phyloP scores from a whole-genome alignment of 352 stramenopile species.

The Phytopythium delawarense region DNA sequence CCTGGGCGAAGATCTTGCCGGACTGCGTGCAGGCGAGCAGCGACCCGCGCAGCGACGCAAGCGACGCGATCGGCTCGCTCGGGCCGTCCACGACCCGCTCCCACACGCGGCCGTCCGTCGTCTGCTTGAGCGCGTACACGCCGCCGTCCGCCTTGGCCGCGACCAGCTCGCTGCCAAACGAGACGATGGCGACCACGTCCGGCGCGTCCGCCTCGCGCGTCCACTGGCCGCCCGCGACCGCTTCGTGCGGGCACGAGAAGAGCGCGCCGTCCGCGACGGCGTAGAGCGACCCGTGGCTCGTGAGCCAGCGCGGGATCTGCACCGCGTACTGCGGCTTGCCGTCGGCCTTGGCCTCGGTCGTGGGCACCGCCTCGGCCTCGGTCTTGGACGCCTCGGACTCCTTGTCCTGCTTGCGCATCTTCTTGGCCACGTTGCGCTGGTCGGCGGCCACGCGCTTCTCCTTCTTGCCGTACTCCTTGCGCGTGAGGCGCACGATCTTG shows the following conservation, averaged over 20 bases:
- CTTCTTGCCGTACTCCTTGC: conserved; percentile 86
- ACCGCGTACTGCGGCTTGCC: conserved; percentile 31
- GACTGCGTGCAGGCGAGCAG: conserved; percentile 58
- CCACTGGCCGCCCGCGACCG: conserved; percentile 36
- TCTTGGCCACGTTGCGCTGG: conserved; percentile 50
- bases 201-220: conserved; percentile 29
- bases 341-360: conserved; percentile 14
- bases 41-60: conserved; percentile 59
- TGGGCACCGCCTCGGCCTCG: conserved; percentile 7
- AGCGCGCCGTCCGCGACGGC: conserved; percentile 49
- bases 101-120: conserved; percentile 34
- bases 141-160: conserved; percentile 47
- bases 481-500: conserved; percentile 79
- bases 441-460: conserved; percentile 68
- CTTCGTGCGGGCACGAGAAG: conserved; percentile 62
- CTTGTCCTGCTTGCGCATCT: conserved; percentile 64
- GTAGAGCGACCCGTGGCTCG: conserved; percentile 71
- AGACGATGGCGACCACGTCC: conserved; percentile 58
- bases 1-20: conserved; percentile 64
- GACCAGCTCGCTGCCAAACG: conserved; percentile 71
- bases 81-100: conserved; percentile 47
- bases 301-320: conserved; percentile 68
- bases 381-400: conserved; percentile 21
- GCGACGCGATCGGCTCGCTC: conserved; percentile 35
- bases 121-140: conserved; percentile 50